Conservation (phyloP, 2,329 filamentous ascomycete genomes). For the Fusarium chuoi region DNA sequence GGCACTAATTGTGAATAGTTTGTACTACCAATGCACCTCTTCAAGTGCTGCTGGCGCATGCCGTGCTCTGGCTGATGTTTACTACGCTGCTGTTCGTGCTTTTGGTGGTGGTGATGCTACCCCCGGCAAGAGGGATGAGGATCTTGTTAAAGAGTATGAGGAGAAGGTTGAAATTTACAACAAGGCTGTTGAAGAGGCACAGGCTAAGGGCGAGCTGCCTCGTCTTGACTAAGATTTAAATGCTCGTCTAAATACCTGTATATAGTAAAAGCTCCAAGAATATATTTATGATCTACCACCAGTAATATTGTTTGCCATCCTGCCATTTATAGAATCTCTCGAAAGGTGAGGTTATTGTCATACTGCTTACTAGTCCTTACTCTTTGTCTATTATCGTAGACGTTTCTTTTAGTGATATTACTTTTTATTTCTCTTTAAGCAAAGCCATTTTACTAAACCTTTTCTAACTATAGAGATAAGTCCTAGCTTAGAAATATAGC, state of each 20-base stretch:
- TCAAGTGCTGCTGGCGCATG: conserved; percentile 41
- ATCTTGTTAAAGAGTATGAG: conserved; percentile 47
- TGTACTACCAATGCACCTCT: conserved; percentile 51
- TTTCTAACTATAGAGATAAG: no score
- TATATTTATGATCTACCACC: background rate
- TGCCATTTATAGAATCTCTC: no score
- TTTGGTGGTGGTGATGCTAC: conserved; percentile 51
- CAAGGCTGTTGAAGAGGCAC: conserved; percentile 49
- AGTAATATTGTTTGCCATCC: background rate
- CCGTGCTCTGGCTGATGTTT: conserved; percentile 52
- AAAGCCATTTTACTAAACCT: no score
- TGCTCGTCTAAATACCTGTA: background rate
- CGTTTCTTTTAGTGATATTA: no score
- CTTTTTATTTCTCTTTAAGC: no score
- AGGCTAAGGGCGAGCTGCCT: conserved; percentile 47
- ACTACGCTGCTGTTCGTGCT: conserved; percentile 51
- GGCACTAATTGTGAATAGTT: conserved; percentile 26
- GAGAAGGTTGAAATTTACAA: conserved; percentile 50
- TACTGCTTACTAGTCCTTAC: no score
- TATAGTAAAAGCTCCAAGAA: background rate
- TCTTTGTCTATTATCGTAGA: no score
- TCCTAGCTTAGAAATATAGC: no score
- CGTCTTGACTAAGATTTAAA: background rate
- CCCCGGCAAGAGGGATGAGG: conserved; percentile 42
- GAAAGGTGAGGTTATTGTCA: background rate